Evolutionary conservation across 768 basidiomycete genomes (phyloP).

Genomic region (Hydnum rufescens): DNA sequence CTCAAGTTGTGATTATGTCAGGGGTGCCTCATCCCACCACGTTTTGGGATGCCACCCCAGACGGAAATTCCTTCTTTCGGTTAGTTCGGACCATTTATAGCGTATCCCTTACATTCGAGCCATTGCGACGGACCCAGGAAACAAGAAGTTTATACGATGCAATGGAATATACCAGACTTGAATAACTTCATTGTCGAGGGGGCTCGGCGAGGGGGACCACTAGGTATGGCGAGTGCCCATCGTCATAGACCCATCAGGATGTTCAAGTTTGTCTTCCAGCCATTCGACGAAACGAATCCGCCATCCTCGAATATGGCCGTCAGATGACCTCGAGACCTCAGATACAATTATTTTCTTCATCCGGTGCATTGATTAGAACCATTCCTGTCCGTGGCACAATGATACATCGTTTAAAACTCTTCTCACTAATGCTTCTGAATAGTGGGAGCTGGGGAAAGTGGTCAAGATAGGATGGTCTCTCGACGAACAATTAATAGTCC

Average conservation of each 20-base stretch:
- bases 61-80: slow-evolving; percentile 73
- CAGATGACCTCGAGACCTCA: slow-evolving; percentile 50
- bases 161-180: slow-evolving; percentile 59
- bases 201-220: slow-evolving; percentile 72
- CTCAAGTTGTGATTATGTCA: neutral
- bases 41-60: slow-evolving; percentile 82
- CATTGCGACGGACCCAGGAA: slow-evolving; percentile 16
- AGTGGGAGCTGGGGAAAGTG: slow-evolving; percentile 87
- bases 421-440: slow-evolving; percentile 2
- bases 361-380: slow-evolving; percentile 37
- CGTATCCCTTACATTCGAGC: neutral
- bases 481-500: slow-evolving; percentile 62
- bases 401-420: neutral
- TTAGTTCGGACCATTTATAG: neutral
- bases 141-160: slow-evolving; percentile 65
- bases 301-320: slow-evolving; percentile 51
- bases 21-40: slow-evolving; percentile 44
- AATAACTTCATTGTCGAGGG: slow-evolving; percentile 63
- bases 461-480: slow-evolving; percentile 41
- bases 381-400: slow-evolving; percentile 14
- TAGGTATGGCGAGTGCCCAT: slow-evolving; percentile 37
- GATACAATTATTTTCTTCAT: slow-evolving; percentile 72
- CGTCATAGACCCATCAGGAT: neutral
- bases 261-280: slow-evolving; percentile 27
- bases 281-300: slow-evolving; percentile 67